A percentile compares a stretch with the other conserved stretches of the same genome.
Conservation (phyloP, 805 yeast species). For the Nakazawaea ambrosiae region DNA sequence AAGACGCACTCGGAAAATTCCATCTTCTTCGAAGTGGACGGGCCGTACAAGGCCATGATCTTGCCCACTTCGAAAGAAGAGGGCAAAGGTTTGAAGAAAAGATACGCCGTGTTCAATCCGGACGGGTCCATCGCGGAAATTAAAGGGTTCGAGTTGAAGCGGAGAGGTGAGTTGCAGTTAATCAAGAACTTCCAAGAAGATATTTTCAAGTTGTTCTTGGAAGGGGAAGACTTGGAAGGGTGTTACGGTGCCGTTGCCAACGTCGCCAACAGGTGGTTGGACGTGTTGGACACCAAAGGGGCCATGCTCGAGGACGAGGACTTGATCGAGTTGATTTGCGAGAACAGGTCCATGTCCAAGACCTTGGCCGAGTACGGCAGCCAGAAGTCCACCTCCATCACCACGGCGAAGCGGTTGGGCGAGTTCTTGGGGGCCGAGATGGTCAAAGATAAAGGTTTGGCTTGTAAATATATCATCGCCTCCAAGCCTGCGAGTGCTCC, state of each 20-base stretch:
- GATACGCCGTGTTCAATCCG: constrained; percentile 94
- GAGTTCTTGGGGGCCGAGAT: constrained; percentile 93
- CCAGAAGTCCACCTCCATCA: constrained; percentile 91
- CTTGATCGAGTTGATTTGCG: constrained; percentile 89
- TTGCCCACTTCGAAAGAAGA: constrained; percentile 96
- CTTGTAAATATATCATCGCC: constrained; percentile 89
- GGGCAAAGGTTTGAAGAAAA: constrained; percentile 91
- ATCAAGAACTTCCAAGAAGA: constrained; percentile 95
- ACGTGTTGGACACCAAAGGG: constrained; percentile 85
- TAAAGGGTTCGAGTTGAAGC: constrained; percentile 92
- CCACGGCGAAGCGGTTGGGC: constrained; percentile 89
- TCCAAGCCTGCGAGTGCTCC: constrained; percentile 79
- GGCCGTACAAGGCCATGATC: constrained; percentile 97
- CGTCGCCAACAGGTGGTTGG: constrained; percentile 95
- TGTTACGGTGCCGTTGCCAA: constrained; percentile 88
- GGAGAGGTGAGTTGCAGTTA: constrained; percentile 92
- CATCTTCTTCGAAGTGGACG: constrained; percentile 96
- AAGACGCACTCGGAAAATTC: constrained; percentile 83
- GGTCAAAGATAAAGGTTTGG: constrained; percentile 94
- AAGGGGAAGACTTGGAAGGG: constrained; percentile 68
- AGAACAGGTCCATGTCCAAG: constrained; percentile 92
- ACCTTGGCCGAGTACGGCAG: constrained; percentile 81
- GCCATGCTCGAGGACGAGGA: constrained; percentile 87
- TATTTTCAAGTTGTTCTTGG: constrained; percentile 83
- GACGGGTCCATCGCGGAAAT: constrained; percentile 93